Conservation (phyloP, 208 protist genomes). For the Crithidia brevicula region DNA sequence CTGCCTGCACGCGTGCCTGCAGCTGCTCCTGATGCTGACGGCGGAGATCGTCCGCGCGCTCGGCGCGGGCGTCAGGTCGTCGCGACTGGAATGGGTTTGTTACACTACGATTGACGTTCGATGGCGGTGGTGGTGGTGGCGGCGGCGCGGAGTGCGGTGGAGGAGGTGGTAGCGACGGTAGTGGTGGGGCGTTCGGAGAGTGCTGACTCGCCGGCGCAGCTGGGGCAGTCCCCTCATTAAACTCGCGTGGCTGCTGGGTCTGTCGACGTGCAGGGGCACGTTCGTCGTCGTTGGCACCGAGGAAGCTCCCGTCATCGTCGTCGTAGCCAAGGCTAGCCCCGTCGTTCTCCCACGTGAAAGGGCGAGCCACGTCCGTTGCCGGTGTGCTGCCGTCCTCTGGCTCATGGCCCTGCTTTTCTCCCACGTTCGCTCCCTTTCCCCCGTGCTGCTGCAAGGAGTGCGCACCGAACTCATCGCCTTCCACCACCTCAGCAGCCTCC, state of each 20-base stretch:
- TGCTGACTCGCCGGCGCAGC: background rate
- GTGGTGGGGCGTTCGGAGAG: background rate
- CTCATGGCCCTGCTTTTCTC: background rate
- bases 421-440: too few relatives aligned
- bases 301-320: background rate
- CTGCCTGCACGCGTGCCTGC: background rate
- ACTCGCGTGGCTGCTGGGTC: conserved; percentile 5
- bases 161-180: background rate
- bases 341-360: background rate
- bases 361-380: background rate
- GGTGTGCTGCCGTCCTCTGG: background rate
- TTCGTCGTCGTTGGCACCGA: background rate
- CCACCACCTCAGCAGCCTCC: background rate
- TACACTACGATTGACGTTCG: background rate
- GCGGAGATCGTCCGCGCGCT: background rate
- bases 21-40: conserved; percentile 8
- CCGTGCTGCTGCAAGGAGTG: background rate
- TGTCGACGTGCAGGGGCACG: background rate
- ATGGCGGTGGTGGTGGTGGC: background rate
- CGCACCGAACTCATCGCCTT: background rate
- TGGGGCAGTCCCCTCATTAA: background rate
- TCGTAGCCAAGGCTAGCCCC: background rate
- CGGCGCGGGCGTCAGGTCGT: background rate
- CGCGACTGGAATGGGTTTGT: conserved; percentile 6
- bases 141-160: background rate